Conservation (phyloP, 495 filamentous ascomycete genomes). For the Daldinia concentrica region DNA sequence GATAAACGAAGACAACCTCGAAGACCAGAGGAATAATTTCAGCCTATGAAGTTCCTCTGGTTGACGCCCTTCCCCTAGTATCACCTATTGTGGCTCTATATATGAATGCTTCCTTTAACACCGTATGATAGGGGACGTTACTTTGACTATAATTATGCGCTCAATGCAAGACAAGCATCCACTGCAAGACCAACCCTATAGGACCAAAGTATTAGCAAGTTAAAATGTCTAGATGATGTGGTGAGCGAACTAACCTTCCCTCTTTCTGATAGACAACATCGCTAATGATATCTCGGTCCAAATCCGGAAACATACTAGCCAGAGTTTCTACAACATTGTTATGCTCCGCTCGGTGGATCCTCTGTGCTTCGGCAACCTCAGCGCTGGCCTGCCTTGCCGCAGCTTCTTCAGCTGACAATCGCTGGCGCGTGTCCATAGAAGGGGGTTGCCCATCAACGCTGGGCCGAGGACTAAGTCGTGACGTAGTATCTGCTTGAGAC, state of each 20-base stretch:
- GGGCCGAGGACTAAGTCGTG: conserved; percentile 61
- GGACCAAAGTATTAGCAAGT: conserved; percentile 36
- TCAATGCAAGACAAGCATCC: conserved; percentile 89
- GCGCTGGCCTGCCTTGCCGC: conserved; percentile 94
- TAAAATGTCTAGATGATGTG: conserved; percentile 5
- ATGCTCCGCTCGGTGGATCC: conserved; percentile 87
- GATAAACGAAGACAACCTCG: conserved; percentile 9
- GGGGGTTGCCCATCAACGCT: conserved; percentile 57
- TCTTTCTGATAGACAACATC: conserved; percentile 94
- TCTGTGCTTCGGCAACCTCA: conserved; percentile 86
- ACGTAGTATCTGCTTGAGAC: conserved; percentile 56
- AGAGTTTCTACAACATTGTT: conserved; percentile 90
- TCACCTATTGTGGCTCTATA: conserved; percentile 8
- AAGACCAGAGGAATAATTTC: conserved; percentile 13
- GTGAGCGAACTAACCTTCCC: conserved; percentile 72
- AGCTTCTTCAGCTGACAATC: conserved; percentile 80
- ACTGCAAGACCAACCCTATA: conserved; percentile 86
- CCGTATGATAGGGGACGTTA: neutral
- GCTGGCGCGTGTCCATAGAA: conserved; percentile 46
- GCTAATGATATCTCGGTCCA: conserved; percentile 90
- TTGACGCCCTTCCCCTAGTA: conserved; percentile 2
- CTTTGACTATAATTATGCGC: conserved; percentile 47
- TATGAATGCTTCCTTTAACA: conserved; percentile 1
- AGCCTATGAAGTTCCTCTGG: conserved; percentile 12
- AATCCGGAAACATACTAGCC: conserved; percentile 89